Conservation (phyloP, 768 basidiomycete species). For the Coprinellus micaceus region DNA sequence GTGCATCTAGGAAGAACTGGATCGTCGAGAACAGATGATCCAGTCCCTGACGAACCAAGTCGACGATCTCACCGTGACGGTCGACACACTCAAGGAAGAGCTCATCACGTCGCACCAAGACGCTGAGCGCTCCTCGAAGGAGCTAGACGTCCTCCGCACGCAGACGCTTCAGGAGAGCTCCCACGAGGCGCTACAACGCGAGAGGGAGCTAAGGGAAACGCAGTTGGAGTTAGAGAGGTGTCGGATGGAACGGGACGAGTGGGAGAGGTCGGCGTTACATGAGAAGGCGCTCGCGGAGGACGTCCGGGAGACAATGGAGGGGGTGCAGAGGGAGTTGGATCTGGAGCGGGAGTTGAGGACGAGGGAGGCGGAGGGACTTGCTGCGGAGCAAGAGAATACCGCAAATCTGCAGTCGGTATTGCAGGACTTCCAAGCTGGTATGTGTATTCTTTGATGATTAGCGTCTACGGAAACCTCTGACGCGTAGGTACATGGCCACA, state of each 20-base stretch:
- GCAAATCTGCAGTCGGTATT: slow-evolving; percentile 88
- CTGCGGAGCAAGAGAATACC: slow-evolving; percentile 68
- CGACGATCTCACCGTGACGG: slow-evolving; percentile 63
- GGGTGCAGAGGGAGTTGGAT: slow-evolving; percentile 61
- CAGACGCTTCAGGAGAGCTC: slow-evolving; percentile 63
- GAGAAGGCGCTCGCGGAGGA: slow-evolving; percentile 76
- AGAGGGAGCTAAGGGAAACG: slow-evolving; percentile 76
- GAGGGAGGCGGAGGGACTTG: slow-evolving; percentile 53
- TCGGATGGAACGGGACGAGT: slow-evolving; percentile 71
- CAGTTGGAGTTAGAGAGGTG: slow-evolving; percentile 86
- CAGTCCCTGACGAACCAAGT: slow-evolving; percentile 76
- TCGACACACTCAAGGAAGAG: slow-evolving; percentile 80
- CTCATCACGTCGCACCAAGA: slow-evolving; percentile 75
- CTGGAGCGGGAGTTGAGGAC: slow-evolving; percentile 58
- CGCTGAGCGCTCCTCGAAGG: slow-evolving; percentile 60
- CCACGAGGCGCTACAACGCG: slow-evolving; percentile 67
- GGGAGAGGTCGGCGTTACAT: slow-evolving; percentile 46
- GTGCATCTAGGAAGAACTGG: slow-evolving; percentile 87
- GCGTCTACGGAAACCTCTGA: no score
- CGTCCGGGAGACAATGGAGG: slow-evolving; percentile 52
- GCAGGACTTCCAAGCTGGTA: slow-evolving; percentile 92
- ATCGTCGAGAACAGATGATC: slow-evolving; percentile 82
- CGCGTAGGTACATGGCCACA: no score
- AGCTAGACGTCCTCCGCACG: slow-evolving; percentile 66
- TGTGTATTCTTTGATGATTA: slow-evolving; percentile 23